Percentiles rank a stretch among this genome's conserved stretches.
phyloP scores from a whole-genome alignment of 495 filamentous ascomycete genomes.

The Astrocystis sublimbata region DNA sequence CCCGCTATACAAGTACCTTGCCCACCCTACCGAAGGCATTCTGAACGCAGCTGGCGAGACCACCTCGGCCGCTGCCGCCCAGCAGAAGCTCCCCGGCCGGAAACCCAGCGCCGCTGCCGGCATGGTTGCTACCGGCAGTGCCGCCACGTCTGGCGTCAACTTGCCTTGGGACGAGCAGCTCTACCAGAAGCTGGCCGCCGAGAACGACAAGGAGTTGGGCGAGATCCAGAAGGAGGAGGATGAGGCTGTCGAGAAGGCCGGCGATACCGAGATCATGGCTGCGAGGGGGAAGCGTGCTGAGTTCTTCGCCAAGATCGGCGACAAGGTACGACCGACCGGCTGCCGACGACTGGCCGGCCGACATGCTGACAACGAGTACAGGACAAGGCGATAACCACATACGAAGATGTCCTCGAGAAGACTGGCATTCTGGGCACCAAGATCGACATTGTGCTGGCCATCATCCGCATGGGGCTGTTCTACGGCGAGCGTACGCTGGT shows the following conservation, averaged over 20 bases:
- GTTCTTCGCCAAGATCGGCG: slow-evolving; percentile 89
- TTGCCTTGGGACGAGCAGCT: slow-evolving; percentile 88
- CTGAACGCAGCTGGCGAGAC: slow-evolving; percentile 77
- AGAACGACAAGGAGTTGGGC: slow-evolving; percentile 89
- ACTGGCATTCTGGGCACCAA: slow-evolving; percentile 92
- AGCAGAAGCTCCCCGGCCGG: slow-evolving; percentile 53
- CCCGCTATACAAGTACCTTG: slow-evolving; percentile 91
- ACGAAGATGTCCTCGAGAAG: slow-evolving; percentile 91
- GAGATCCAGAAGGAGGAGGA: slow-evolving; percentile 94
- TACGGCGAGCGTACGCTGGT: slow-evolving; percentile 88
- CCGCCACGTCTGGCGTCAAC: slow-evolving; percentile 57
- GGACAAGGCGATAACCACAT: slow-evolving; percentile 90
- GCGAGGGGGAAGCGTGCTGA: slow-evolving; percentile 93
- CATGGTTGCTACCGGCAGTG: slow-evolving; percentile 65
- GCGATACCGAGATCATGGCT: slow-evolving; percentile 91
- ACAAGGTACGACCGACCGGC: slow-evolving; percentile 70
- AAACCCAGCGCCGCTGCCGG: slow-evolving; percentile 64
- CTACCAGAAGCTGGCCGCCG: slow-evolving; percentile 80
- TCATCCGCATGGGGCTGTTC: slow-evolving; percentile 93
- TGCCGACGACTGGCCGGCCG: slow-evolving; percentile 21
- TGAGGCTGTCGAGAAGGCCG: slow-evolving; percentile 89
- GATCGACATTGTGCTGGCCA: slow-evolving; percentile 93
- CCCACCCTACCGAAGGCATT: slow-evolving; percentile 90
- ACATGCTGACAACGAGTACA: slow-evolving; percentile 33
- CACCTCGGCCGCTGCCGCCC: slow-evolving; percentile 52